phyloP scores from a whole-genome alignment of 257 asterid species.

The Echites panduratus region DNA sequence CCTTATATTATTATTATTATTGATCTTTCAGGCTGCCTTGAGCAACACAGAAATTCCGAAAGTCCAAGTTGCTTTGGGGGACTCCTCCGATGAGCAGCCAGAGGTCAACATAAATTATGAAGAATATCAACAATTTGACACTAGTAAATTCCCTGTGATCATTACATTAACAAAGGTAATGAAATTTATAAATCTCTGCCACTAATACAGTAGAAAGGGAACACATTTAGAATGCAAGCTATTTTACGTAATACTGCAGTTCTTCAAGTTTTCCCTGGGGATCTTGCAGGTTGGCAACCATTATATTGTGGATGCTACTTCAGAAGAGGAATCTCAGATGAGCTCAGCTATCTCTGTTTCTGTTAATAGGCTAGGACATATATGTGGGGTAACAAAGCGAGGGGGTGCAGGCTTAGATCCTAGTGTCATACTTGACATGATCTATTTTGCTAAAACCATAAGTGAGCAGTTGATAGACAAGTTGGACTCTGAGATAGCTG shows the following conservation, averaged over 20 bases:
- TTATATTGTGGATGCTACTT: conserved; percentile 77
- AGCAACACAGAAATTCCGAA: conserved; percentile 81
- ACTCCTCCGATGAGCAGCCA: conserved; percentile 56
- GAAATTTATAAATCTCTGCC: conserved; percentile 36
- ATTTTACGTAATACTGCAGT: not conserved
- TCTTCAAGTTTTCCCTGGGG: not conserved
- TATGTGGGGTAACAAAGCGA: conserved; percentile 77
- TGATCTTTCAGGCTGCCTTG: conserved; percentile 59
- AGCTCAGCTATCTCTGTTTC: conserved; percentile 82
- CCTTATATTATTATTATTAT: not conserved
- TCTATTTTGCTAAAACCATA: conserved; percentile 65
- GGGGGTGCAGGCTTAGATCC: conserved; percentile 83
- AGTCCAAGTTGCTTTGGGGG: conserved; percentile 56
- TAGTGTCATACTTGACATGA: conserved; percentile 68
- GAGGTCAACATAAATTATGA: conserved; percentile 82
- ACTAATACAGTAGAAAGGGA: conserved; percentile 59
- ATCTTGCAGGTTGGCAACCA: conserved; percentile 66
- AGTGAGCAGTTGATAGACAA: conserved; percentile 59
- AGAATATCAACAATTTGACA: conserved; percentile 77
- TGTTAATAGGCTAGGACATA: conserved; percentile 55
- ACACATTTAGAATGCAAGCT: not conserved
- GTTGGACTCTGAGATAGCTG: conserved; percentile 80
- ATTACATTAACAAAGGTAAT: conserved; percentile 78
- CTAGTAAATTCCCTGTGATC: conserved; percentile 65
- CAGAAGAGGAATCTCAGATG: conserved; percentile 94